A percentile compares a stretch with the other conserved stretches of the same genome.
These are phyloP conservation scores for Gossypium herbaceum DNA, from an alignment of 345 rosid genomes.

Conservation along the genomic window DNA sequence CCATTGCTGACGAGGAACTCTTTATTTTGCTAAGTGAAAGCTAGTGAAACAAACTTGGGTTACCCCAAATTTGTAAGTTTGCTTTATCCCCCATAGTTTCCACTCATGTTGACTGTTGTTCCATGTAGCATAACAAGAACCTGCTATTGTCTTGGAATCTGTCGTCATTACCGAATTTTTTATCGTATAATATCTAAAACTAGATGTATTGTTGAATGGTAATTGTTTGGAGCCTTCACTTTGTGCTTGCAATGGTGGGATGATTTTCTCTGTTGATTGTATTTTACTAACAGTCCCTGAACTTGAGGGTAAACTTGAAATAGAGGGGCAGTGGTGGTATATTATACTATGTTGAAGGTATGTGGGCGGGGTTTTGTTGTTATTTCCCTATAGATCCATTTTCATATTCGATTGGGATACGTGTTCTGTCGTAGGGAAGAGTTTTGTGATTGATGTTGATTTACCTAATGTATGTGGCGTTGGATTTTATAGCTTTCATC, in stretches of 20 bases:
- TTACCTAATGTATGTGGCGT: too few relatives aligned
- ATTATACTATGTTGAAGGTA: not conserved
- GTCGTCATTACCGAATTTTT: not conserved
- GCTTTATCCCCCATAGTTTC: not conserved
- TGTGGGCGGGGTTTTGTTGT: too few relatives aligned
- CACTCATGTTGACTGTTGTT: conserved; percentile 2
- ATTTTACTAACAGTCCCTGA: not conserved
- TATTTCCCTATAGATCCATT: too few relatives aligned
- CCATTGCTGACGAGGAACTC: conserved; percentile 82
- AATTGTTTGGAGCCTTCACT: not conserved
- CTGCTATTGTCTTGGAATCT: not conserved
- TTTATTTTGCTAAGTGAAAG: conserved; percentile 68
- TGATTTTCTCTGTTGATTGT: conserved; percentile 3
- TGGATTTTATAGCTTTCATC: too few relatives aligned
- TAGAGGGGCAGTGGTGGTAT: not conserved
- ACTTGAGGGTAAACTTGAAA: not conserved
- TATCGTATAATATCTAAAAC: not conserved
- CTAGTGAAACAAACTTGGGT: conserved; percentile 13
- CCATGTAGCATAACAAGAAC: not conserved
- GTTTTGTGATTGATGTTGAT: too few relatives aligned
- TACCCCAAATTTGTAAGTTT: not conserved
- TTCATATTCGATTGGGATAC: too few relatives aligned
- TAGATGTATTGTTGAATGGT: not conserved
- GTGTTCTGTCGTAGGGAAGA: too few relatives aligned
- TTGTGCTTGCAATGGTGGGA: not conserved